phyloP scores from a whole-genome alignment of 2,329 filamentous ascomycete genomes.

The Torrubiella hemipterigena region DNA sequence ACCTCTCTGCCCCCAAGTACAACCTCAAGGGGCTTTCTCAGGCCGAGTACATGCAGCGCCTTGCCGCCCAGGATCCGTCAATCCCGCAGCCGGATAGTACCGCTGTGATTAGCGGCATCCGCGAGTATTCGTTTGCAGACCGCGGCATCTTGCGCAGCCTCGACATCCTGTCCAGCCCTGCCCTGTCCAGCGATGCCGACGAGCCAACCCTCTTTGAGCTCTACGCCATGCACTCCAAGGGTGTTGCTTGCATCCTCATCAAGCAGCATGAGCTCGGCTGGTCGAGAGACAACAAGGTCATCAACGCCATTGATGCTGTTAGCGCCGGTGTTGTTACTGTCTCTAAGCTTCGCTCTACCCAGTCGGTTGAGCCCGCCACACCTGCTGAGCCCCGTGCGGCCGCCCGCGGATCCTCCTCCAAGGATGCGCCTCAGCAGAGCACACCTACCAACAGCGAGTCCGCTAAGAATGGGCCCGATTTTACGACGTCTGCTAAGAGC shows the following conservation, averaged over 20 bases:
- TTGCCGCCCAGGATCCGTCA: conserved; percentile 58
- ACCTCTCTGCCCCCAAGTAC: conserved; percentile 90
- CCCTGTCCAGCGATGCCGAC: conserved; percentile 48
- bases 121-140: conserved; percentile 84
- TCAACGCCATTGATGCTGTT: conserved; percentile 65
- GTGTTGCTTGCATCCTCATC: conserved; percentile 80
- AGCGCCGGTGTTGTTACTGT: conserved; percentile 64
- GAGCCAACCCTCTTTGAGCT: conserved; percentile 80
- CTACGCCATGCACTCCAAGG: conserved; percentile 95
- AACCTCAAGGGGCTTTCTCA: conserved; percentile 73
- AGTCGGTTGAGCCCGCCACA: conserved; percentile 25
- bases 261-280: conserved; percentile 86
- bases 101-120: conserved; percentile 91
- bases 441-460: conserved; percentile 14
- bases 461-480: conserved; percentile 18
- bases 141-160: conserved; percentile 82
- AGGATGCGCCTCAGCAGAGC: conserved; percentile 19
- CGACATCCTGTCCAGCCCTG: conserved; percentile 68
- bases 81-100: conserved; percentile 85
- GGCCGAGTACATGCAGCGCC: conserved; percentile 71
- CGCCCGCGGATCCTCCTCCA: conserved; percentile 20
- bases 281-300: conserved; percentile 80
- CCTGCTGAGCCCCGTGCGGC: conserved; percentile 21
- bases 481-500: conserved; percentile 22
- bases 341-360: conserved; percentile 50